Conservation (phyloP, 768 basidiomycete genomes). For the Suillus plorans region DNA sequence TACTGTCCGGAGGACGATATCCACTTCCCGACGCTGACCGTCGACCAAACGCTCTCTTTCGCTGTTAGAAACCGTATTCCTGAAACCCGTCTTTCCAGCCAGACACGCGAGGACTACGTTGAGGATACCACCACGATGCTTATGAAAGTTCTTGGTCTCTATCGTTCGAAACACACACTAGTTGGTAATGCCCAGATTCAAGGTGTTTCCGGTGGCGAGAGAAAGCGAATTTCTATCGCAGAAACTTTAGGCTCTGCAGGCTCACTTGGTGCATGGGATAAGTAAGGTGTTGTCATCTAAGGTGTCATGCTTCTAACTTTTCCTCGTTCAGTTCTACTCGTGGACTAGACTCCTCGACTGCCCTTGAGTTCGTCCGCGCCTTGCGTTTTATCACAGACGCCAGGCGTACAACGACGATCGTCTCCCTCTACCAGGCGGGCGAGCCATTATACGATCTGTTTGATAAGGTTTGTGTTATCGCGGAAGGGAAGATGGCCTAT, state of each 20-base stretch:
- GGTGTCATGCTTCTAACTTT: neutral
- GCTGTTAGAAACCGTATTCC: conserved; percentile 71
- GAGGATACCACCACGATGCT: conserved; percentile 42
- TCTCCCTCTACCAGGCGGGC: conserved; percentile 85
- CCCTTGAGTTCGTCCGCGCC: conserved; percentile 70
- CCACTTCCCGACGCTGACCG: conserved; percentile 83
- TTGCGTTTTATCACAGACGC: conserved; percentile 68
- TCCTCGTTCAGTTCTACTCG: conserved; percentile 70
- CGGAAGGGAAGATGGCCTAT: conserved; percentile 61
- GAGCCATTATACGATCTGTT: conserved; percentile 66
- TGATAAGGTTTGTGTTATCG: conserved; percentile 68
- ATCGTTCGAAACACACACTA: conserved; percentile 66
- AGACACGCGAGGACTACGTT: conserved; percentile 36
- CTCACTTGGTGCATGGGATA: neutral
- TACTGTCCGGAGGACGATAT: conserved; percentile 86
- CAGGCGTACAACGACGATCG: conserved; percentile 55
- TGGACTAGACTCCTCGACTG: conserved; percentile 70
- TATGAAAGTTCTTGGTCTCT: conserved; percentile 73
- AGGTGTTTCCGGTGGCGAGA: conserved; percentile 75
- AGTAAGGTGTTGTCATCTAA: neutral
- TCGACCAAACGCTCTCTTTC: conserved; percentile 71
- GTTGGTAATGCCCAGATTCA: conserved; percentile 85
- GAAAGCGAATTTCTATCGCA: conserved; percentile 81
- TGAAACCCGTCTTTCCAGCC: conserved; percentile 42
- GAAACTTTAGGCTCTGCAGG: conserved; percentile 61